Conservation (phyloP, 169 alveolate species). For the Plasmodium berghei region DNA sequence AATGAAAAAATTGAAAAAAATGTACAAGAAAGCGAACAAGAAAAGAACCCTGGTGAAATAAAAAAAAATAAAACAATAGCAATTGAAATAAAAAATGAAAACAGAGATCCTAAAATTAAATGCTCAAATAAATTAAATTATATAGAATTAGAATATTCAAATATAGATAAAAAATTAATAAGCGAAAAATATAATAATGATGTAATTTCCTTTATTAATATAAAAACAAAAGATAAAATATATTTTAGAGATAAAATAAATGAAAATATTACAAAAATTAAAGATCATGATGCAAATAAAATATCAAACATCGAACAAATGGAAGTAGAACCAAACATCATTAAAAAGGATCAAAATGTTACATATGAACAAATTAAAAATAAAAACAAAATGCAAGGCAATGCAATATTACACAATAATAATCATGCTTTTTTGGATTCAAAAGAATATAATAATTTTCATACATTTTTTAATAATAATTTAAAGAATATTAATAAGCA, state of each 20-base stretch:
- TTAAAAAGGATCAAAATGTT: neutral
- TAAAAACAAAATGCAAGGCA: neutral
- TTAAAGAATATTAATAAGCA: slow-evolving; percentile 3
- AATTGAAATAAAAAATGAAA: neutral
- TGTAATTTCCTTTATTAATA: neutral
- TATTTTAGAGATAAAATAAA: neutral
- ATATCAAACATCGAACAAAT: neutral
- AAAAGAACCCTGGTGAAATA: neutral
- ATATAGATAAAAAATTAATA: neutral
- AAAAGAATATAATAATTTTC: too few species aligned
- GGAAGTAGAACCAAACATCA: neutral
- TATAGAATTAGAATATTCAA: neutral
- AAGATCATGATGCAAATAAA: neutral
- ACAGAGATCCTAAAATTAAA: neutral
- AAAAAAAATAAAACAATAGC: neutral
- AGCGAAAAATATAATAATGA: neutral
- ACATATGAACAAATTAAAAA: neutral
- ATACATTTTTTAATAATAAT: neutral
- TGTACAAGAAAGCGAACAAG: neutral
- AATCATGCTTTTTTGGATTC: too few species aligned
- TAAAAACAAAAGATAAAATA: neutral
- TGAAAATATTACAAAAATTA: neutral
- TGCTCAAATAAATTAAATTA: slow-evolving; percentile 9
- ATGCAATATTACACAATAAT: too few species aligned
- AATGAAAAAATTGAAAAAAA: neutral